phyloP scores from a whole-genome alignment of 495 filamentous ascomycete genomes.

The Aspergillus funiculosus region DNA sequence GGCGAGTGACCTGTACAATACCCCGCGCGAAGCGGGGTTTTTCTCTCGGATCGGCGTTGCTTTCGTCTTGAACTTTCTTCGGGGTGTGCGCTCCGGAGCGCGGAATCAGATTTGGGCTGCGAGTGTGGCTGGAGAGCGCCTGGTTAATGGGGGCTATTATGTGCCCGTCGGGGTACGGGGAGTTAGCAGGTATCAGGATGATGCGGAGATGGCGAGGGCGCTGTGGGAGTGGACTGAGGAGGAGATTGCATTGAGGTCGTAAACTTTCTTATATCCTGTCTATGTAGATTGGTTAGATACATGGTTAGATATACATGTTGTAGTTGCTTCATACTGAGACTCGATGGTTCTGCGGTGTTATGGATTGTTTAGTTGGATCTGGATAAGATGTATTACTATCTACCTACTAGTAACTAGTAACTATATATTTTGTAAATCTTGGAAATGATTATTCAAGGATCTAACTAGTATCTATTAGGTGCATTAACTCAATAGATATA shows the following conservation, averaged over 20 bases:
- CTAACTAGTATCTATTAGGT: no score
- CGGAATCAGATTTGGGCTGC: slow-evolving; percentile 59
- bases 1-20: slow-evolving; percentile 45
- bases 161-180: slow-evolving; percentile 46
- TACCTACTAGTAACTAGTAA: no score
- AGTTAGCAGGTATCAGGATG: slow-evolving; percentile 32
- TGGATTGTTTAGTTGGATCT: no score
- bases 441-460: no score
- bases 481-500: no score
- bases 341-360: no score
- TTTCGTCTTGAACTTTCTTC: slow-evolving; percentile 19
- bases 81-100: slow-evolving; percentile 42
- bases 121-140: slow-evolving; percentile 21
- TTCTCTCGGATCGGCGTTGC: slow-evolving; percentile 25
- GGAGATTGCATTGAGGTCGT: slow-evolving; percentile 34
- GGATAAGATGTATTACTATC: background rate
- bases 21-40: slow-evolving; percentile 23
- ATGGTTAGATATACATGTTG: no score
- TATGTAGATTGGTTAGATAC: background rate
- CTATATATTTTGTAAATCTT: no score
- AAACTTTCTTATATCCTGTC: background rate
- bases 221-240: slow-evolving; percentile 62
- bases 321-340: no score
- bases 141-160: slow-evolving; percentile 53
- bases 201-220: slow-evolving; percentile 44